Evolutionary conservation across 768 basidiomycete species (phyloP).

Genomic region (Fomitopsis serialis): DNA sequence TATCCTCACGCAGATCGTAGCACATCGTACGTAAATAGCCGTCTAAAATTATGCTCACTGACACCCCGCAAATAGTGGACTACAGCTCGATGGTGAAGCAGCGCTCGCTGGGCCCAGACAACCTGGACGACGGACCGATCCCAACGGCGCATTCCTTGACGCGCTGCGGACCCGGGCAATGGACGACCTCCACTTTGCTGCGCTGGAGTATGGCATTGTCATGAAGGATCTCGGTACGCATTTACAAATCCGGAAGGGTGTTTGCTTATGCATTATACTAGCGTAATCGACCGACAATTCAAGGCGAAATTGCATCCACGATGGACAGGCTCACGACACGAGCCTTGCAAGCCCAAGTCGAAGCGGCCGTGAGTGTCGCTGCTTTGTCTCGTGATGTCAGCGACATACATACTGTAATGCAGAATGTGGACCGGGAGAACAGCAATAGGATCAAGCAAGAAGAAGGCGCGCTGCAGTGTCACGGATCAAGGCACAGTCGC

Average conservation of each 20-base stretch:
- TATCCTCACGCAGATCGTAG: conserved; percentile 81
- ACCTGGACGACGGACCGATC: conserved; percentile 66
- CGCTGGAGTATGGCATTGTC: conserved; percentile 78
- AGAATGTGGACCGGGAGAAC: conserved; percentile 86
- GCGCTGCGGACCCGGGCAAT: conserved; percentile 78
- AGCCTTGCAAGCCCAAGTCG: conserved; percentile 82
- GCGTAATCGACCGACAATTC: conserved; percentile 87
- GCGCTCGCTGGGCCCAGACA: conserved; percentile 71
- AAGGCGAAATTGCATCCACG: conserved; percentile 79
- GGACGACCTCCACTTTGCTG: conserved; percentile 81
- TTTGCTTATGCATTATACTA: conserved; percentile 14
- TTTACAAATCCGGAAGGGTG: no score
- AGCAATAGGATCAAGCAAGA: conserved; percentile 85
- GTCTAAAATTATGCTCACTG: not conserved
- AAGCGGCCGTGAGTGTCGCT: conserved; percentile 57
- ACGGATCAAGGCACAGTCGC: conserved; percentile 65
- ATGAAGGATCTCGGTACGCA: conserved; percentile 68
- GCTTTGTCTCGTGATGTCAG: not conserved
- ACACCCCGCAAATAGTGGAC: conserved; percentile 31
- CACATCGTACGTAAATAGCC: conserved; percentile 52
- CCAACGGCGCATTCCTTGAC: conserved; percentile 75
- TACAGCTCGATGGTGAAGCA: conserved; percentile 71
- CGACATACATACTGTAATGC: not conserved
- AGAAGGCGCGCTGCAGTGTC: conserved; percentile 76
- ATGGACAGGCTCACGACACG: conserved; percentile 85